A percentile compares a stretch with the other conserved stretches of the same genome.
Evolutionary conservation across 768 basidiomycete genomes (phyloP).

Genomic region (Lentinus brumalis): DNA sequence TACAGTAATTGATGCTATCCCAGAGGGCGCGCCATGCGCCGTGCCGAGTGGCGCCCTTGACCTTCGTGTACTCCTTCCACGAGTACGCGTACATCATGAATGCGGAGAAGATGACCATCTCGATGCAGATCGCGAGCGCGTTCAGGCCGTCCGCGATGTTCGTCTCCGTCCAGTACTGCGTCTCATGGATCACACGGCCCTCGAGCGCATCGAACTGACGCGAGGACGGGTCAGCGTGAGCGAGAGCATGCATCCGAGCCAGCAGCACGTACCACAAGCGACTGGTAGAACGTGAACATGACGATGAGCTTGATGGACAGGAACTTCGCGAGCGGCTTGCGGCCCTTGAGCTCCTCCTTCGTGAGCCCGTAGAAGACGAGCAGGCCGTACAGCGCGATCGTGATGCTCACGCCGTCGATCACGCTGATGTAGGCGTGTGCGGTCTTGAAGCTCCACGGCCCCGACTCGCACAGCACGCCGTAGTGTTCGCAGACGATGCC

Average conservation of each 20-base stretch:
- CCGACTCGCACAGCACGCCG: constrained; percentile 68
- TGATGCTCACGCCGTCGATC: constrained; percentile 82
- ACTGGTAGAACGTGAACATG: constrained; percentile 88
- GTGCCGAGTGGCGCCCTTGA: constrained; percentile 46
- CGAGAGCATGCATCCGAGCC: neutral
- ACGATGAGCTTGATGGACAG: constrained; percentile 85
- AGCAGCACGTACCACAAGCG: constrained; percentile 58
- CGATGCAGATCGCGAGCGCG: constrained; percentile 80
- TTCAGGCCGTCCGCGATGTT: constrained; percentile 86
- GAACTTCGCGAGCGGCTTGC: constrained; percentile 83
- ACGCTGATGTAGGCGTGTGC: constrained; percentile 72
- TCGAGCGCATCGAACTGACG: constrained; percentile 65
- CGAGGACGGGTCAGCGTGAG: no score
- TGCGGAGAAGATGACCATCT: constrained; percentile 84
- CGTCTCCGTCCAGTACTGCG: constrained; percentile 78
- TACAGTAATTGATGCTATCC: constrained; percentile 62
- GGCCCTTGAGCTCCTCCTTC: constrained; percentile 74
- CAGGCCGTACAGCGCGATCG: constrained; percentile 86
- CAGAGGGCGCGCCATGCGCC: constrained; percentile 69
- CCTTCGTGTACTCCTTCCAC: constrained; percentile 58
- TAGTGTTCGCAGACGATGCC: constrained; percentile 77
- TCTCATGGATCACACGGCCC: constrained; percentile 73
- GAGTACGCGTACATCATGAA: constrained; percentile 88
- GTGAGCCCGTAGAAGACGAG: constrained; percentile 82
- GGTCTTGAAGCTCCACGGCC: constrained; percentile 57